Conservation (phyloP, 495 filamentous ascomycete genomes). For the Podospora tetraspora region DNA sequence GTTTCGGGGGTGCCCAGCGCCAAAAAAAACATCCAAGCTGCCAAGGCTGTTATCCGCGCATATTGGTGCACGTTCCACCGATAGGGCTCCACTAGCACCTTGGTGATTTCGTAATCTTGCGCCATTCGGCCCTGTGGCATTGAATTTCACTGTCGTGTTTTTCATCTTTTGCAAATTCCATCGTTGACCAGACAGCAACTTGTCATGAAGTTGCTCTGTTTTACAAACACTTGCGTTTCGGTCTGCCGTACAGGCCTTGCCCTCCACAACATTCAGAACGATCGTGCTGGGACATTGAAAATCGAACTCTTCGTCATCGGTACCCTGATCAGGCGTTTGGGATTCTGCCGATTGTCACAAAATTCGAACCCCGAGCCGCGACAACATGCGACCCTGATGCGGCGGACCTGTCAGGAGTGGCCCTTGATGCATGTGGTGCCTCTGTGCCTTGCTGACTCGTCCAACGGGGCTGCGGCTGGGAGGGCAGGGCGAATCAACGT, state of each 20-base stretch:
- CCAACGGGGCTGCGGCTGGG: background rate
- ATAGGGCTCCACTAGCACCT: background rate
- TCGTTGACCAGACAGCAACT: background rate
- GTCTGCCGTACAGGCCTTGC: background rate
- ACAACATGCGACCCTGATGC: background rate
- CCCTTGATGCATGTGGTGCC: conserved; percentile 22
- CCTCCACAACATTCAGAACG: background rate
- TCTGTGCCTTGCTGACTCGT: conserved; percentile 28
- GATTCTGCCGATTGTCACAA: background rate
- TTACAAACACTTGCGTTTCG: background rate
- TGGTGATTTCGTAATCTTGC: background rate
- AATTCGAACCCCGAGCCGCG: background rate
- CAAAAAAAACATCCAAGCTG: conserved; percentile 6
- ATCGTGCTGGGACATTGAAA: background rate
- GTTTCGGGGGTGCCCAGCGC: conserved; percentile 14
- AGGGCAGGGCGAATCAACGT: background rate
- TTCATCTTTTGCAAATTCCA: background rate
- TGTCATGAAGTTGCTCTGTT: background rate
- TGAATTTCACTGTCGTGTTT: background rate
- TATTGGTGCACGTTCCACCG: background rate
- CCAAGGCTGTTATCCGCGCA: background rate
- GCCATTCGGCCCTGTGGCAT: background rate
- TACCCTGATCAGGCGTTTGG: background rate
- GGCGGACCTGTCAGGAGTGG: conserved; percentile 24
- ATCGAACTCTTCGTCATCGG: background rate